These are phyloP conservation scores for Agastache rugosa DNA, from an alignment of 257 asterid species.

Conservation along the genomic window DNA sequence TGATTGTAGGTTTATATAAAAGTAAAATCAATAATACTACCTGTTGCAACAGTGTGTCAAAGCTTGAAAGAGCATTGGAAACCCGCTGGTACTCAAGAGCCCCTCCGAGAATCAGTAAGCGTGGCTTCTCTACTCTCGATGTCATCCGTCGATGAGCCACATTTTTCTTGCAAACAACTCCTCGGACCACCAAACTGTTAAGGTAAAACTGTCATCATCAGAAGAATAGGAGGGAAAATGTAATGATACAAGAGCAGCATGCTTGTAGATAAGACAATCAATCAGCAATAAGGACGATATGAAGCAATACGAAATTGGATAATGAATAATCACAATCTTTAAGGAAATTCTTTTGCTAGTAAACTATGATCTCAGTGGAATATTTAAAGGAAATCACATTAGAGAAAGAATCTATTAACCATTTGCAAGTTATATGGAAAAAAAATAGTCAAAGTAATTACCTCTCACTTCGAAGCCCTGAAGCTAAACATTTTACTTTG, in stretches of 20 bases:
- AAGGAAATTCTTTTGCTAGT: not conserved
- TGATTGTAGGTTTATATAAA: slow-evolving; percentile 2
- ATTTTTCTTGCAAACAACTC: slow-evolving; percentile 93
- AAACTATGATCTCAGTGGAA: slow-evolving; percentile 23
- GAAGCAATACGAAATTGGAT: not conserved
- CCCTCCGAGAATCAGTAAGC: slow-evolving; percentile 89
- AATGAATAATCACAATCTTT: no score
- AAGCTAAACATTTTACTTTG: slow-evolving; percentile 90
- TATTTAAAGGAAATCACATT: slow-evolving; percentile 19
- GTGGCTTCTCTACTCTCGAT: slow-evolving; percentile 87
- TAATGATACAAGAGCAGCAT: slow-evolving; percentile 26
- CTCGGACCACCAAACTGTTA: slow-evolving; percentile 78
- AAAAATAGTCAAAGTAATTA: slow-evolving; percentile 42
- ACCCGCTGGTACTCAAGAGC: slow-evolving; percentile 98
- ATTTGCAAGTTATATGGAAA: slow-evolving; percentile 16
- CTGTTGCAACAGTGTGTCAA: slow-evolving; percentile 96
- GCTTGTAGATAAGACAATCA: not conserved
- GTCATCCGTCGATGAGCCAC: slow-evolving; percentile 97
- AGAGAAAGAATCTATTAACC: slow-evolving; percentile 20
- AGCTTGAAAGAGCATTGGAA: slow-evolving; percentile 87
- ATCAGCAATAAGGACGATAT: slow-evolving; percentile 8
- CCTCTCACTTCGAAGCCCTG: slow-evolving; percentile 92
- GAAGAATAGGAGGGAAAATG: slow-evolving; percentile 20
- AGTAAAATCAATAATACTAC: slow-evolving; percentile 40
- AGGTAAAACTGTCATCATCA: slow-evolving; percentile 39